A percentile compares a stretch with the other conserved stretches of the same genome.
phyloP scores from a whole-genome alignment of 768 basidiomycete species.

The Chiua virens region DNA sequence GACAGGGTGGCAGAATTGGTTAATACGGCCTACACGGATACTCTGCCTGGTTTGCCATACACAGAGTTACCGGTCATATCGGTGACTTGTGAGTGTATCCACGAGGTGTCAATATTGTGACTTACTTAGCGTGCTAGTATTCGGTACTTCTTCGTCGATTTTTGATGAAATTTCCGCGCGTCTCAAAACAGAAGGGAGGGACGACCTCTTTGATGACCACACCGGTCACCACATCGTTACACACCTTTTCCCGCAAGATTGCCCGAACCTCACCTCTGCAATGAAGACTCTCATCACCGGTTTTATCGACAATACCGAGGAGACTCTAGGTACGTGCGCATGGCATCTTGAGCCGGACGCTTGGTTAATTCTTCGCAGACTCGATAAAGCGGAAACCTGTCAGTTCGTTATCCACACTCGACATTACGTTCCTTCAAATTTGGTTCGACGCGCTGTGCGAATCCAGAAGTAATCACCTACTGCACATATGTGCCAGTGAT shows the following conservation, averaged over 20 bases:
- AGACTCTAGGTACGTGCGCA: conserved; percentile 30
- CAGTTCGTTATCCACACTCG: conserved; percentile 56
- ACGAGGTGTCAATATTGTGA: not conserved
- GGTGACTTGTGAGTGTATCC: conserved; percentile 46
- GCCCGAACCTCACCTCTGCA: conserved; percentile 46
- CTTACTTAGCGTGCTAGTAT: conserved; percentile 33
- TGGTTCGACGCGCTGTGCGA: conserved; percentile 54
- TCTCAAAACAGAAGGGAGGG: conserved; percentile 32
- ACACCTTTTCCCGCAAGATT: conserved; percentile 61
- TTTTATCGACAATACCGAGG: conserved; percentile 44
- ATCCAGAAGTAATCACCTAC: conserved; percentile 36
- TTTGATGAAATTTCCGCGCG: conserved; percentile 43
- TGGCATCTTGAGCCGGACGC: not conserved
- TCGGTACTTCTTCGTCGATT: conserved; percentile 46
- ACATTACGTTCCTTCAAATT: conserved; percentile 56
- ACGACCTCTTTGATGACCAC: conserved; percentile 22
- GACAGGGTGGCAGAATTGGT: conserved; percentile 45
- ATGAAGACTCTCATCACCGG: conserved; percentile 58
- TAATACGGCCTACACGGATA: conserved; percentile 41
- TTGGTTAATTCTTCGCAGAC: conserved; percentile 23
- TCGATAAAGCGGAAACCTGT: conserved; percentile 45
- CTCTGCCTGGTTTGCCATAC: conserved; percentile 56
- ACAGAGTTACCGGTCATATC: conserved; percentile 60
- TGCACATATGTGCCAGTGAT: not conserved
- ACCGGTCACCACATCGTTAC: conserved; percentile 32